Percentiles rank a stretch among this genome's conserved stretches.
Evolutionary conservation across 1,284 basidiomycete genomes (phyloP).

Genomic region (Entoloma clypeatum): DNA sequence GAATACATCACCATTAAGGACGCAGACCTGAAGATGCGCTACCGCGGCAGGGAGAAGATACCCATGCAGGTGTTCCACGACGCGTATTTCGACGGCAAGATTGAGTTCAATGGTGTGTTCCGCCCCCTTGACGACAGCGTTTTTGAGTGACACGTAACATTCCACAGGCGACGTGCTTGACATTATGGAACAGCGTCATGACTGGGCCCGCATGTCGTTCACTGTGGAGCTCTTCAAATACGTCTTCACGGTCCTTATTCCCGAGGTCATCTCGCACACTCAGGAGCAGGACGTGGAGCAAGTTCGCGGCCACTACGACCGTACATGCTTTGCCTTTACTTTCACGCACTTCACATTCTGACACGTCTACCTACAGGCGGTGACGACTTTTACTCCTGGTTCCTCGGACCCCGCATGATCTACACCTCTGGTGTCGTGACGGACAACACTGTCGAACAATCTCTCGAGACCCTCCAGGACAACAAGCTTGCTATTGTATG

Average conservation of each 20-base stretch:
- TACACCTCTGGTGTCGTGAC: constrained; percentile 93
- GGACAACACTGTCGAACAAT: constrained; percentile 74
- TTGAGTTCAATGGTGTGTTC: constrained; percentile 85
- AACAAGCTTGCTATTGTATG: constrained; percentile 97
- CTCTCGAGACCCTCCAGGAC: constrained; percentile 95
- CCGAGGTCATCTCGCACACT: constrained; percentile 92
- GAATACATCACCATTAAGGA: constrained; percentile 93
- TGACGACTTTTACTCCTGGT: constrained; percentile 94
- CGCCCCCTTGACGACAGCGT: constrained; percentile 7
- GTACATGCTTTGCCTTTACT: constrained; percentile 39
- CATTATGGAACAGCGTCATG: constrained; percentile 90
- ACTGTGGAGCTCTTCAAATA: constrained; percentile 92
- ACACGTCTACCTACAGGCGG: constrained; percentile 49
- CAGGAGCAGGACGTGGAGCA: constrained; percentile 92
- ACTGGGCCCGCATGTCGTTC: constrained; percentile 91
- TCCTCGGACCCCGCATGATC: constrained; percentile 94
- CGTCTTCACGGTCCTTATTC: constrained; percentile 84
- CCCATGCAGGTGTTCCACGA: constrained; percentile 98
- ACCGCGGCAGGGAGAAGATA: constrained; percentile 85
- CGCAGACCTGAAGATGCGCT: constrained; percentile 72
- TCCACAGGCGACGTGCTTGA: constrained; percentile 84
- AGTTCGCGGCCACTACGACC: constrained; percentile 96
- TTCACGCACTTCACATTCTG: constrained; percentile 18
- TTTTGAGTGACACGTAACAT: constrained; percentile 15
- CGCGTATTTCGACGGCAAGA: constrained; percentile 95